Percentiles rank a stretch among this genome's conserved stretches.
Evolutionary conservation across 192 early-diverging fungal genomes (phyloP).

Genomic region (Radiomyces spectabilis): DNA sequence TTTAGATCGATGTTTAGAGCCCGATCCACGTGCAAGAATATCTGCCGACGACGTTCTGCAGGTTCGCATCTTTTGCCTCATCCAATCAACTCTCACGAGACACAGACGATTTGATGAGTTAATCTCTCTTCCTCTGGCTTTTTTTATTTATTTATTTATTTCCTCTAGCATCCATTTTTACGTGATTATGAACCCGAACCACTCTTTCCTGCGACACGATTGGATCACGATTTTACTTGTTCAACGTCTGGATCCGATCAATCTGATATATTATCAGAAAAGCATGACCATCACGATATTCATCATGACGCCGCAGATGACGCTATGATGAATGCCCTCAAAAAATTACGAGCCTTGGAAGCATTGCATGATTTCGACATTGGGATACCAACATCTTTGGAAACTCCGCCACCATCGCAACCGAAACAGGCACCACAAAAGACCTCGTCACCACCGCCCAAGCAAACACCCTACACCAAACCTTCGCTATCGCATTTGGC

Average conservation of each 20-base stretch:
- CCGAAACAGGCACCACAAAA: background rate
- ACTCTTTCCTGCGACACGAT: background rate
- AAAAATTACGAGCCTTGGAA: background rate
- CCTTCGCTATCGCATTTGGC: too few relatives aligned
- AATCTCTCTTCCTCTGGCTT: background rate
- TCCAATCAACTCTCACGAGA: too few relatives aligned
- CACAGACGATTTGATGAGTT: too few relatives aligned
- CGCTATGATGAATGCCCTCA: constrained; percentile 4
- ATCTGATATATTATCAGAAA: constrained; percentile 1
- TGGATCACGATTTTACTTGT: too few relatives aligned
- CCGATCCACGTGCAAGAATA: constrained; percentile 13
- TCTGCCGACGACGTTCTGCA: constrained; percentile 19
- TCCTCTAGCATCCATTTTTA: constrained; percentile 3
- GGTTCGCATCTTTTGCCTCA: too few relatives aligned
- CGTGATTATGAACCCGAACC: background rate
- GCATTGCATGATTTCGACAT: constrained; percentile 2
- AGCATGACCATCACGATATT: too few relatives aligned
- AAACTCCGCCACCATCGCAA: background rate
- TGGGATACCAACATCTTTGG: background rate
- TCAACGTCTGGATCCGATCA: constrained; percentile 12
- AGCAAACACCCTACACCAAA: too few relatives aligned
- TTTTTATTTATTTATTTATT: background rate
- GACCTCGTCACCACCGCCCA: too few relatives aligned
- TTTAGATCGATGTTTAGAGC: constrained; percentile 21
- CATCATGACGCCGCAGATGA: background rate